Evolutionary conservation across 805 yeast species (phyloP), one percentile per base, ranked within the genome.

Genomic region (Starmerella bombicola): DNA sequence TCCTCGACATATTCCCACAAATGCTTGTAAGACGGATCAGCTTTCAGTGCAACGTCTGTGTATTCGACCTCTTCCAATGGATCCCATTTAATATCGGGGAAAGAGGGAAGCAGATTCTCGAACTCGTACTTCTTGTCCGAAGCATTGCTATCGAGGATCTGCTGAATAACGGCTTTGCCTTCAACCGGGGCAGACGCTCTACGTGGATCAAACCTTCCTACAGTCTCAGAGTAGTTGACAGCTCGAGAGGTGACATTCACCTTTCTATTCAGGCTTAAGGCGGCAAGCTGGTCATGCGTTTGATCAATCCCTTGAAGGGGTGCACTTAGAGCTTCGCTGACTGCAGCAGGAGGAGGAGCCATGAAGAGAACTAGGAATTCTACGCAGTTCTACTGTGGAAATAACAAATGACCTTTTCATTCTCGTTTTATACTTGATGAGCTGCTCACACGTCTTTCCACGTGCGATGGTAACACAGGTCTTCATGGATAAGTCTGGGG

Each of bases 21-120:
- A 18, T 53, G 49, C 28, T 48, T 35, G 47, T 51, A 57, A 8
- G 43, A 26, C 7, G 58, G 54, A 37, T 59, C 62, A 3, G 61
- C 63, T 5, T 42, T 34, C 13, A 55, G 38, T 1, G 57, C 63
- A 16, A 45, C 49, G 35, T 57, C 61, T 8, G 33, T 32, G 24
- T 40, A 40, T 30, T 38, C 41, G 8, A 47, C 49, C 23, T 41
- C 47, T 31, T 48, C 55, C 4, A 59, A 46, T 1, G 60, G 53
- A 1, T 37, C 54, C 58, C 60, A 59, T 25, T 53, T 48, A 33
- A 57, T 12, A 24, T 59, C 61, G 9, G 63, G 62, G 47, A 52
- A 59, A 4, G 42, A 36, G 4, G 63, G 62, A 5, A 45, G 53
- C 32, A 59, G 48, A 37, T 53, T 33, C 37, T 53, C 53, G 47